phyloP scores from a whole-genome alignment of 257 asterid genomes.

The Petunia axillaris region DNA sequence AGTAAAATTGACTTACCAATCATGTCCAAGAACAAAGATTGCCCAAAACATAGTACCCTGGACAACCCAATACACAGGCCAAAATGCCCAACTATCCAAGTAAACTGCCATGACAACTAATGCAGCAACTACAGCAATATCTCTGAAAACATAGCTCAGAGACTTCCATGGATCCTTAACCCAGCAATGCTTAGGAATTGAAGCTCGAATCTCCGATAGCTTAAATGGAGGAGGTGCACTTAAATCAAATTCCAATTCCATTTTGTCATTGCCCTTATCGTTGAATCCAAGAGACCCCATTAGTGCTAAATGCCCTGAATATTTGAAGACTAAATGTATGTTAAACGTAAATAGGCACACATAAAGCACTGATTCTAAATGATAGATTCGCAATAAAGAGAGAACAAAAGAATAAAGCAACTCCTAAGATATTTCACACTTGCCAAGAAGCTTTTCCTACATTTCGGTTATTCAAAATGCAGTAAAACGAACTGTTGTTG shows the following conservation, averaged over 20 bases:
- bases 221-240: conserved; percentile 48
- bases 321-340: too few relatives aligned
- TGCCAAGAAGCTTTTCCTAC: background rate
- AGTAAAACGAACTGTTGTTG: background rate
- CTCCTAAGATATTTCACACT: background rate
- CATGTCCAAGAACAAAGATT: conserved; percentile 54
- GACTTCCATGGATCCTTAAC: conserved; percentile 46
- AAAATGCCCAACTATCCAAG: conserved; percentile 35
- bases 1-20: conserved; percentile 35
- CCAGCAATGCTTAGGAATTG: conserved; percentile 56
- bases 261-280: background rate
- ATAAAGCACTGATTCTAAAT: background rate
- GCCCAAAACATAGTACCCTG: conserved; percentile 64
- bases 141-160: conserved; percentile 44
- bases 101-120: conserved; percentile 36
- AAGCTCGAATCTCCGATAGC: conserved; percentile 46
- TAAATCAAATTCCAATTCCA: conserved; percentile 38
- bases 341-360: too few relatives aligned
- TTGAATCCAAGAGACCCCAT: conserved; percentile 26
- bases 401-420: background rate
- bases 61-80: conserved; percentile 50
- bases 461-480: background rate
- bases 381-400: background rate
- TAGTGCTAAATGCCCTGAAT: background rate
- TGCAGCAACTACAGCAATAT: conserved; percentile 31